Evolutionary conservation across 208 protist genomes (phyloP).

Genomic region (Porcisia deanei): DNA sequence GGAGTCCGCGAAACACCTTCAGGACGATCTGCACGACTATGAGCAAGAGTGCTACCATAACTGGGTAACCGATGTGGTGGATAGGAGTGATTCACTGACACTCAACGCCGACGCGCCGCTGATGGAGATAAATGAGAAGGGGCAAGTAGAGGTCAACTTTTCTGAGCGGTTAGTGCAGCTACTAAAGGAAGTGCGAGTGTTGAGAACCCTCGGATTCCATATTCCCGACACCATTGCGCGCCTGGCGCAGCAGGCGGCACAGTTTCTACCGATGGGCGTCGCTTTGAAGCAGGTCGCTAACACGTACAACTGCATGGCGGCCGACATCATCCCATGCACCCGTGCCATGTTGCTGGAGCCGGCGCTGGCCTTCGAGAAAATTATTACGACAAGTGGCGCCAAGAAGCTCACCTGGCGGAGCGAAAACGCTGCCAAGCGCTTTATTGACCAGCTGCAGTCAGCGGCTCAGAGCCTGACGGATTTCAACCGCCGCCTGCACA

Average conservation of each 20-base stretch:
- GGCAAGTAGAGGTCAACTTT: conserved; percentile 88
- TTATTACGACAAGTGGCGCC: conserved; percentile 85
- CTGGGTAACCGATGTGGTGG: conserved; percentile 81
- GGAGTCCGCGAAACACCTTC: conserved; percentile 44
- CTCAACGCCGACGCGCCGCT: conserved; percentile 82
- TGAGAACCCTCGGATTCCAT: conserved; percentile 72
- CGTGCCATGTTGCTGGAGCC: conserved; percentile 91
- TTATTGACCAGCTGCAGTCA: conserved; percentile 80
- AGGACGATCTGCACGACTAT: conserved; percentile 89
- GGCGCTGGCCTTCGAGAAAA: conserved; percentile 87
- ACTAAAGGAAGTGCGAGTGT: conserved; percentile 88
- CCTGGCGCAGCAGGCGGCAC: conserved; percentile 75
- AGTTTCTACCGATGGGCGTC: conserved; percentile 87
- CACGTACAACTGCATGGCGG: conserved; percentile 92
- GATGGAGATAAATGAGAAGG: conserved; percentile 85
- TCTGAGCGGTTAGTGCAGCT: conserved; percentile 89
- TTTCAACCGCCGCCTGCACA: conserved; percentile 94
- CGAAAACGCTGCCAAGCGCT: conserved; percentile 75
- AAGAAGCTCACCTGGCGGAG: conserved; percentile 88
- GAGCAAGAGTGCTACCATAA: conserved; percentile 81
- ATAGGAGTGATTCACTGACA: conserved; percentile 63
- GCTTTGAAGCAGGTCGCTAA: conserved; percentile 92
- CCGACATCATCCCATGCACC: conserved; percentile 91
- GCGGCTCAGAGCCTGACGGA: conserved; percentile 87
- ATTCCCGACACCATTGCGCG: conserved; percentile 59